Base-by-base conservation (phyloP, 164 flowering plant genomes). In the Cinnamomum chago region DNA sequence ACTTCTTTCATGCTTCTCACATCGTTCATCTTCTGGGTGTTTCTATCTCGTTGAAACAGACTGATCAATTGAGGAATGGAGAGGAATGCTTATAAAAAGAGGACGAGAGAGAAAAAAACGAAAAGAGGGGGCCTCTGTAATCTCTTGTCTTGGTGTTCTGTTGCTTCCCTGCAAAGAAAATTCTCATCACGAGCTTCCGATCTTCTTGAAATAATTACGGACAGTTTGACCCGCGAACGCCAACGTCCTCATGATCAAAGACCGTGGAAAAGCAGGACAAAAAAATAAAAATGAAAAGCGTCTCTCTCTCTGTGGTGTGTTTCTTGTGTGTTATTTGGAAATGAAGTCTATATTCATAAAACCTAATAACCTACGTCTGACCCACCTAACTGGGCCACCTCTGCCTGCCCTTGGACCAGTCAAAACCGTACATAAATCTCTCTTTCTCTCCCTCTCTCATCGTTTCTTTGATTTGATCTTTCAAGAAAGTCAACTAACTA, bases 171-270 rank as follows among this genome's bases (percentile, higher is more conserved):
- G 82, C 78, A 79, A 82, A 76, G 76, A 75, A 79, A 83, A 82
- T 80, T 80, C 84, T 80, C 82, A 76, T 84, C 86, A 86, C 82
- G 84, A 79, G 84, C 82, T 77, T 79, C 84, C 77, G 84, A 79
- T 79, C 76, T 77, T 69, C 80, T 72, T 62, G 79, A 82, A 75
- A 77, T 82, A 71, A 77, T 82, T 79, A 83, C 88, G 22, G 55
- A 75, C 62, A 73, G 84, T 86, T 85, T 86, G 90, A 84, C 88
- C 85, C 62, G 50, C 58, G 65, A 72, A 67, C 75, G 73, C 67
- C 76, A 74, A 75, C 65, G 72, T 71, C 73, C 33, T 65, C 77
- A 75, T 74, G 65, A 74, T 74, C 76, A 81, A 68, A 76, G 73
- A 75, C 77, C 77, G 58, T 58, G 73, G 30, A 30, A 72, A 58